phyloP scores from a whole-genome alignment of 306 rosid genomes.

The Lagenaria siceraria region DNA sequence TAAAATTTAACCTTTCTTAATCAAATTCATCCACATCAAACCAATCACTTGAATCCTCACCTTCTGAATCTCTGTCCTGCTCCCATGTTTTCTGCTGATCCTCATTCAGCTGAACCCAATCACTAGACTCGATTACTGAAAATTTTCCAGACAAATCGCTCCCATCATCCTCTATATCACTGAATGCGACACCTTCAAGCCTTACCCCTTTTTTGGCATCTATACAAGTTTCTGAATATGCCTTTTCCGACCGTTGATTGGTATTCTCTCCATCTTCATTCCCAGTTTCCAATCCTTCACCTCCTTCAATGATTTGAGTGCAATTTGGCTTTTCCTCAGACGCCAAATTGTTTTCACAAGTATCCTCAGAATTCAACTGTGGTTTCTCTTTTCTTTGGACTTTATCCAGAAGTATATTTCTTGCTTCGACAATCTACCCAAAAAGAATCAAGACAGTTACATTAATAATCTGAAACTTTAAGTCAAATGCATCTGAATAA shows the following conservation, averaged over 20 bases:
- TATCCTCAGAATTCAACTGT: slow-evolving; percentile 19
- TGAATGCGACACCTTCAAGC: slow-evolving; percentile 56
- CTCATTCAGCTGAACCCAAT: slow-evolving; percentile 66
- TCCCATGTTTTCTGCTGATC: slow-evolving; percentile 16
- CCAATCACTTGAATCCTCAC: slow-evolving; percentile 81
- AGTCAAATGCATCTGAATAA: not conserved
- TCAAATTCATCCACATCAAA: slow-evolving; percentile 54
- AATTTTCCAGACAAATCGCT: slow-evolving; percentile 35
- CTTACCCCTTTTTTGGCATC: slow-evolving; percentile 27
- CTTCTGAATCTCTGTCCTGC: slow-evolving; percentile 52
- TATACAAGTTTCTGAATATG: slow-evolving; percentile 25
- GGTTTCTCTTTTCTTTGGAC: slow-evolving; percentile 32
- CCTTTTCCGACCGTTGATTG: slow-evolving; percentile 37
- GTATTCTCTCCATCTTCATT: slow-evolving; percentile 20
- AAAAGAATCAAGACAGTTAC: not conserved
- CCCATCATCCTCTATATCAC: slow-evolving; percentile 62
- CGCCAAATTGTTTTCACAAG: slow-evolving; percentile 11
- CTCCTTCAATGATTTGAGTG: slow-evolving; percentile 22
- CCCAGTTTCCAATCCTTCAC: slow-evolving; percentile 28
- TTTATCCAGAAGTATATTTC: slow-evolving; percentile 43
- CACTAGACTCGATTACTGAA: slow-evolving; percentile 33
- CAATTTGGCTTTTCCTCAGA: slow-evolving; percentile 15
- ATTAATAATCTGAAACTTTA: not conserved
- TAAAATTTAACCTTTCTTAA: too few species aligned
- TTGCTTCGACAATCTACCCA: slow-evolving; percentile 66